These are phyloP conservation scores for Botrytis medusae DNA, from an alignment of 2,329 filamentous ascomycete species.

Conservation along the genomic window DNA sequence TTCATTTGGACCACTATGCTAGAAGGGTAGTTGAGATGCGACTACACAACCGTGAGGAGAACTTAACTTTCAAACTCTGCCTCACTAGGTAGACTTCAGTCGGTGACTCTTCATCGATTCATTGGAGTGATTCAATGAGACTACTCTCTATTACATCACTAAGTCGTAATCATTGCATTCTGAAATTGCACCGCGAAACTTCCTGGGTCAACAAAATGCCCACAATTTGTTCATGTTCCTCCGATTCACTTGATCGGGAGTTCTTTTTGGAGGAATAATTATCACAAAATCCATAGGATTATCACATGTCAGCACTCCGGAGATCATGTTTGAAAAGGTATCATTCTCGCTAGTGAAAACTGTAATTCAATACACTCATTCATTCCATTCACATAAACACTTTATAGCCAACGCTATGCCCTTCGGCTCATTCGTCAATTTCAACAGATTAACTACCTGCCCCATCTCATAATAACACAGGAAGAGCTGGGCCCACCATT, in stretches of 20 bases:
- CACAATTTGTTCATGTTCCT: neutral
- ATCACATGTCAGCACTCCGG: neutral
- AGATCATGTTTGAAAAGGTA: neutral
- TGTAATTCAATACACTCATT: neutral
- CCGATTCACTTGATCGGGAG: neutral
- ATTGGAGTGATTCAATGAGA: neutral
- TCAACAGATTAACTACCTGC: constrained; percentile 8
- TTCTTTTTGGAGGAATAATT: neutral
- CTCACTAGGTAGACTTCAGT: neutral
- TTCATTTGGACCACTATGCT: neutral
- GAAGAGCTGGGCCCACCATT: neutral
- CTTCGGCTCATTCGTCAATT: neutral
- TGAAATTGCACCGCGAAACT: neutral
- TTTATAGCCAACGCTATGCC: constrained; percentile 1
- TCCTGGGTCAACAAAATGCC: neutral
- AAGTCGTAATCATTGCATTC: neutral
- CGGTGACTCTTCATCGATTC: no score
- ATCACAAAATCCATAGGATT: no score
- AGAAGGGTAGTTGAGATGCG: neutral
- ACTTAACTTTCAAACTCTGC: neutral
- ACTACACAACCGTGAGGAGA: neutral
- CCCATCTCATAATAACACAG: neutral
- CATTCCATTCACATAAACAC: neutral
- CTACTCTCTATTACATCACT: neutral
- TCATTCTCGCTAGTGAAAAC: neutral